Percentiles rank a stretch among this genome's conserved stretches.
phyloP scores from a whole-genome alignment of 2,329 filamentous ascomycete species.

The Trichoderma sp. region DNA sequence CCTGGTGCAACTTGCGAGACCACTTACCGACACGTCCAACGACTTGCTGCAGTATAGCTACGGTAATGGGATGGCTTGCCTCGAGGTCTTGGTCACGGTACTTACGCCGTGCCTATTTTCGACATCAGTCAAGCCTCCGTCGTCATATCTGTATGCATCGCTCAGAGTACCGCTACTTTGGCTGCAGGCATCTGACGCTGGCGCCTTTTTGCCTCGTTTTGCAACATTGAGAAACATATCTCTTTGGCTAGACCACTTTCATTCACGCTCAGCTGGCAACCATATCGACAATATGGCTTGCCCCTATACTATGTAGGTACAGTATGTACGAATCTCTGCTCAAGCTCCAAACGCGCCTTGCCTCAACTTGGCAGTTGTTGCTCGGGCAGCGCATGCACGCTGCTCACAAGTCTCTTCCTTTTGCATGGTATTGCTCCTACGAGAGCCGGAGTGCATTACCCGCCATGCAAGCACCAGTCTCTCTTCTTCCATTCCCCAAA shows the following conservation, averaged over 20 bases:
- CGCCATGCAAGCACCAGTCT: neutral
- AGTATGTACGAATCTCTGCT: neutral
- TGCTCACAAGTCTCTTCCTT: neutral
- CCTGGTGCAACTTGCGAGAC: neutral
- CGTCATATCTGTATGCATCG: neutral
- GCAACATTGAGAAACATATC: neutral
- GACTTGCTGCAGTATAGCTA: neutral
- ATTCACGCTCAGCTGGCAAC: conserved; percentile 2
- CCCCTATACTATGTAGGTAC: too few relatives aligned
- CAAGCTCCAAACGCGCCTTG: neutral
- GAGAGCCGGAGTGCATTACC: neutral
- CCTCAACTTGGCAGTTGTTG: neutral
- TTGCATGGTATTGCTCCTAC: neutral
- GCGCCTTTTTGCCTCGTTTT: neutral
- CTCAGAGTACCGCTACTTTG: neutral
- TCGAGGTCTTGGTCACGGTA: neutral
- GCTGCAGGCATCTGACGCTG: neutral
- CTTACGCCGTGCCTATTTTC: neutral
- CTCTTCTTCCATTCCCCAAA: neutral
- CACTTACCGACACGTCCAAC: neutral
- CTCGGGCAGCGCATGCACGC: neutral
- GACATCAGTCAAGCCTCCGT: neutral
- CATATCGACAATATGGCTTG: neutral
- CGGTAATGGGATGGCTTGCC: neutral
- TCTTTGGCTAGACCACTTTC: conserved; percentile 1